phyloP scores from a whole-genome alignment of 352 stramenopile genomes.

The Phytopythium mirpurense region DNA sequence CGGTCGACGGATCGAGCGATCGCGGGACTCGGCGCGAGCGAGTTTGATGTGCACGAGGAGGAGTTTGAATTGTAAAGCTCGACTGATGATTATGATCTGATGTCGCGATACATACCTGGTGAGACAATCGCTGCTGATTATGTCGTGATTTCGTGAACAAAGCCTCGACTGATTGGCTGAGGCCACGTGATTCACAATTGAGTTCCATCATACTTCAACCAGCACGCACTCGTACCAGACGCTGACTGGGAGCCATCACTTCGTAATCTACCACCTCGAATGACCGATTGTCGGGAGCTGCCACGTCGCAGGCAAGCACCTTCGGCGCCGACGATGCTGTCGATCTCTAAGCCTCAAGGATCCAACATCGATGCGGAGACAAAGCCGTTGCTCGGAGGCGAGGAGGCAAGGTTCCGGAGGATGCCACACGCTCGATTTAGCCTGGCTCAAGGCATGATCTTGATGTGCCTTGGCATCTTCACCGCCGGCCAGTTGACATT shows the following conservation, averaged over 20 bases:
- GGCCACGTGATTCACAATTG: not conserved
- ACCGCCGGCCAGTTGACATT: constrained; percentile 32
- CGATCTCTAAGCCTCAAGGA: not conserved
- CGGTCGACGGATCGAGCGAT: constrained; percentile 5
- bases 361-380: not conserved
- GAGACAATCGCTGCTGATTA: not conserved
- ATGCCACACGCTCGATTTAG: not conserved
- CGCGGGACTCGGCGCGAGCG: constrained; percentile 3
- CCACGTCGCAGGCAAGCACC: not conserved
- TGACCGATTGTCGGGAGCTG: not conserved
- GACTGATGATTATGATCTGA: not conserved
- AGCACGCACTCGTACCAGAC: not conserved
- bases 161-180: not conserved
- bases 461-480: constrained; percentile 36
- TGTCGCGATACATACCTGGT: too few relatives aligned
- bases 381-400: not conserved
- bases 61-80: constrained; percentile 5
- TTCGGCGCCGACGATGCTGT: not conserved
- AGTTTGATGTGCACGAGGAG: constrained; percentile 25
- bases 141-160: not conserved
- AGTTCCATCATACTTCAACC: not conserved
- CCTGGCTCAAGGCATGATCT: constrained; percentile 22
- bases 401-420: not conserved
- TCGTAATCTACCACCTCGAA: not conserved
- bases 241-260: too few relatives aligned